Evolutionary conservation across 257 asterid species (phyloP).

Genomic region (Fraxinus quadrangulata): DNA sequence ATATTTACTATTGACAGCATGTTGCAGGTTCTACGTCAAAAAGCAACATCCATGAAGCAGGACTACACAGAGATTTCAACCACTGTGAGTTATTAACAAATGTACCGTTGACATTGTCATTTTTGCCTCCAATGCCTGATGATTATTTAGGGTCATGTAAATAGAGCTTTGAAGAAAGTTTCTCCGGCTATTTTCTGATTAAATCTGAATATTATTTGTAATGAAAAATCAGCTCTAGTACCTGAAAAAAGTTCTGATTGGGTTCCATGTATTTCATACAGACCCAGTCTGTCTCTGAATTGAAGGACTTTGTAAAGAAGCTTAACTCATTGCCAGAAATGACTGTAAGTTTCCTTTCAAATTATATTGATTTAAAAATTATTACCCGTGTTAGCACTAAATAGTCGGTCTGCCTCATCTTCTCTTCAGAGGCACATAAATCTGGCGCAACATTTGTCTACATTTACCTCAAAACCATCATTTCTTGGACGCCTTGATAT

Average conservation of each 20-base stretch:
- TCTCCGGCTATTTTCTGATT: background rate
- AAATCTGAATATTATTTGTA: slow-evolving; percentile 14
- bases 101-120: slow-evolving; percentile 20
- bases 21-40: slow-evolving; percentile 97
- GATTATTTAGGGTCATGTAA: background rate
- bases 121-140: slow-evolving; percentile 23
- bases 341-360: slow-evolving; percentile 64
- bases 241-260: slow-evolving; percentile 21
- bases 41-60: slow-evolving; percentile 97
- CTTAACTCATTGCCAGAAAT: slow-evolving; percentile 97
- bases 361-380: slow-evolving; percentile 16
- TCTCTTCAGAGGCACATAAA: slow-evolving; percentile 88
- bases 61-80: slow-evolving; percentile 89
- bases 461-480: slow-evolving; percentile 79
- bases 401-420: slow-evolving; percentile 15
- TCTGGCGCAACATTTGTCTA: slow-evolving; percentile 93
- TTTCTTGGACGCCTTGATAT: slow-evolving; percentile 88
- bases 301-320: slow-evolving; percentile 98
- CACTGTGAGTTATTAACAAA: slow-evolving; percentile 58
- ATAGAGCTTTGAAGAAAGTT: slow-evolving; percentile 13
- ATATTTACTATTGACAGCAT: slow-evolving; percentile 48
- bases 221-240: slow-evolving; percentile 9
- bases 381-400: slow-evolving; percentile 27
- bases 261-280: slow-evolving; percentile 42
- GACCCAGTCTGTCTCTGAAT: slow-evolving; percentile 89